A percentile compares a stretch with the other conserved stretches of the same genome.
Evolutionary conservation across 345 rosid species (phyloP).

Genomic region (Bruguiera sexangula): DNA sequence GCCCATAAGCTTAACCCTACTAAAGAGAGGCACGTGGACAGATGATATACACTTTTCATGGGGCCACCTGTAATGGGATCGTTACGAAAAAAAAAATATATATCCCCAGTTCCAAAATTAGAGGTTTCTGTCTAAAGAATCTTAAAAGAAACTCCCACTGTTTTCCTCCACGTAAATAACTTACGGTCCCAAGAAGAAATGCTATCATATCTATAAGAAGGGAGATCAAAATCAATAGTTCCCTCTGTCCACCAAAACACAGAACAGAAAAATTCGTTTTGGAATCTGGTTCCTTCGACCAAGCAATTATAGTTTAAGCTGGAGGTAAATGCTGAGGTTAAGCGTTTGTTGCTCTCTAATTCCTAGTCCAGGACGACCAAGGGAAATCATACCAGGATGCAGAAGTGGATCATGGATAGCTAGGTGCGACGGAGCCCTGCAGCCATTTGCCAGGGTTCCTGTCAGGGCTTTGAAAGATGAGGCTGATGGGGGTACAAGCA

Average conservation of each 20-base stretch:
- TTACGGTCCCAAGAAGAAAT: slow-evolving; percentile 19
- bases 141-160: background rate
- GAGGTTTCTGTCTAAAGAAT: background rate
- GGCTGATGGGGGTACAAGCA: slow-evolving; percentile 46
- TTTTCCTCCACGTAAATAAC: slow-evolving; percentile 26
- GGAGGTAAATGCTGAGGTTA: slow-evolving; percentile 56
- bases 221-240: slow-evolving; percentile 5
- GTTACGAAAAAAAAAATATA: background rate
- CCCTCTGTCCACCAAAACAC: slow-evolving; percentile 14
- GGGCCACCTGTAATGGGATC: slow-evolving; percentile 3
- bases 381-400: slow-evolving; percentile 43
- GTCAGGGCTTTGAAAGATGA: slow-evolving; percentile 68
- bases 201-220: background rate
- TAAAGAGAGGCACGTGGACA: slow-evolving; percentile 10
- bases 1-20: background rate
- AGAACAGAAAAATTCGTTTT: background rate
- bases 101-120: background rate
- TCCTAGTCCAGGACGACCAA: slow-evolving; percentile 44
- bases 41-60: background rate
- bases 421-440: slow-evolving; percentile 27
- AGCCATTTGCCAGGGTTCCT: slow-evolving; percentile 26
- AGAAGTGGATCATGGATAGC: slow-evolving; percentile 39
- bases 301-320: background rate
- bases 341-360: slow-evolving; percentile 48
- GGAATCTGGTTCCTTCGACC: slow-evolving; percentile 1